Base-by-base conservation (phyloP, 345 rosid genomes). In the Rhodomyrtus tomentosa region DNA sequence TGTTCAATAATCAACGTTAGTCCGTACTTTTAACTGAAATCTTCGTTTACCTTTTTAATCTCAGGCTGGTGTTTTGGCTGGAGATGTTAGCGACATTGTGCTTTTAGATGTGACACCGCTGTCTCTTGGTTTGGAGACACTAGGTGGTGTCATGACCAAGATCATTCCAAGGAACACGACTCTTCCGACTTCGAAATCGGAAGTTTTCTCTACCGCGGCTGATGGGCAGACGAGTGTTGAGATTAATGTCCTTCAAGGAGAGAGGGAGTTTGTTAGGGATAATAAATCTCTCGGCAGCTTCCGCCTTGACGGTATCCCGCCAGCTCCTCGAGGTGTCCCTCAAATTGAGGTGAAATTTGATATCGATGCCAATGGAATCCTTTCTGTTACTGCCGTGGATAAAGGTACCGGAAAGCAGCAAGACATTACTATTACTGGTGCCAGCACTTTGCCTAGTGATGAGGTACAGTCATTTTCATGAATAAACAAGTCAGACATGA, bases 221-320 rank as follows among this genome's bases (percentile, higher is more conserved):
- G 99, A 97, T 89, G 99, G 99, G 42, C 99, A 97, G 88, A 97
- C 99, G 29, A 97, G 99, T 79, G 99, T 97, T 3, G 99, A 97
- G 88, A 97, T 97, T 49, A 97, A 97, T 82, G 99, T 97, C 72
- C 92, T 97, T 42, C 99, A 97, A 87, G 99, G 99, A 7, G 99
- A 97, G 87, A 91, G 99, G 86, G 99, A 97, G 89, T 97, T 97
- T 86, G 99, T 97, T 27, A 85, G 98, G 88, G 99, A 97, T 84
- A 95, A 97, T 89, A 97, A 95, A 82, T 97, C 99, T 79, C 91
- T 97, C 25, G 93, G 93, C 49, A 90, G 93, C 86, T 91, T 91
- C 89, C 88, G 91, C 18, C 82, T 91, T 40, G 91, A 91, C 24
- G 92, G 93, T 50, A 91, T 81, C 68, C 98, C 98, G 0, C 98